These are phyloP conservation scores for Paraphaeosphaeria sporulosa DNA, from an alignment of 2,329 filamentous ascomycete species.

Conservation along the genomic window DNA sequence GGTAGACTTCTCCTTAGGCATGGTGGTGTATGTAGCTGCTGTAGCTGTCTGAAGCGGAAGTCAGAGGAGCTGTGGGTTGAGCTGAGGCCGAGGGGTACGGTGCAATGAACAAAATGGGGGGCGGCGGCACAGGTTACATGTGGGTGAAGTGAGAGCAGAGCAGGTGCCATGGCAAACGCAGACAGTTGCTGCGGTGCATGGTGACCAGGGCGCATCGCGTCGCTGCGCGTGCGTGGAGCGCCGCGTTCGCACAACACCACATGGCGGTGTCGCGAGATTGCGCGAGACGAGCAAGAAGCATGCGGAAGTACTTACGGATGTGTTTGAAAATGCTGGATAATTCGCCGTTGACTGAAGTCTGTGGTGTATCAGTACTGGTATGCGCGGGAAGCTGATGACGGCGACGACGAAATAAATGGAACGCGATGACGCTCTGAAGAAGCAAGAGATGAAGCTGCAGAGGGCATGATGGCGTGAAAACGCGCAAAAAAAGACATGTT, in stretches of 20 bases:
- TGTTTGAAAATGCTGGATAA: conserved; percentile 24
- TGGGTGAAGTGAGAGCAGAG: conserved; percentile 2
- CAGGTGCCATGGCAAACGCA: conserved; percentile 9
- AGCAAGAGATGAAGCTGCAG: conserved; percentile 38
- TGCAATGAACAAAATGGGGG: conserved; percentile 6
- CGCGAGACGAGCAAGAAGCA: conserved; percentile 31
- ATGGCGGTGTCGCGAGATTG: conserved; percentile 27
- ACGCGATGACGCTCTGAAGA: conserved; percentile 38
- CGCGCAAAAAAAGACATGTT: conserved; percentile 41
- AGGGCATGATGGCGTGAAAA: conserved; percentile 39
- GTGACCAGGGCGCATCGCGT: conserved; percentile 25
- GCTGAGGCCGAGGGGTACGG: conserved; percentile 7
- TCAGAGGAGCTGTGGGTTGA: conserved; percentile 8
- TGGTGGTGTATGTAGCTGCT: conserved; percentile 50
- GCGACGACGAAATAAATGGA: conserved; percentile 37
- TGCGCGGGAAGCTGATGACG: conserved; percentile 32
- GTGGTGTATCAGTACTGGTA: conserved; percentile 38
- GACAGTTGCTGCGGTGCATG: conserved; percentile 22
- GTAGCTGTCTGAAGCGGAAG: conserved; percentile 20
- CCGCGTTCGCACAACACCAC: conserved; percentile 45
- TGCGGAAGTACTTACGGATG: conserved; percentile 41
- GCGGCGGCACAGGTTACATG: conserved; percentile 7
- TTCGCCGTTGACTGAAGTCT: conserved; percentile 36
- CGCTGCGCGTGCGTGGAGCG: conserved; percentile 31
- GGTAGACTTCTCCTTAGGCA: conserved; percentile 73